phyloP scores from a whole-genome alignment of 352 stramenopile genomes.

The Phytopythium helicoides region DNA sequence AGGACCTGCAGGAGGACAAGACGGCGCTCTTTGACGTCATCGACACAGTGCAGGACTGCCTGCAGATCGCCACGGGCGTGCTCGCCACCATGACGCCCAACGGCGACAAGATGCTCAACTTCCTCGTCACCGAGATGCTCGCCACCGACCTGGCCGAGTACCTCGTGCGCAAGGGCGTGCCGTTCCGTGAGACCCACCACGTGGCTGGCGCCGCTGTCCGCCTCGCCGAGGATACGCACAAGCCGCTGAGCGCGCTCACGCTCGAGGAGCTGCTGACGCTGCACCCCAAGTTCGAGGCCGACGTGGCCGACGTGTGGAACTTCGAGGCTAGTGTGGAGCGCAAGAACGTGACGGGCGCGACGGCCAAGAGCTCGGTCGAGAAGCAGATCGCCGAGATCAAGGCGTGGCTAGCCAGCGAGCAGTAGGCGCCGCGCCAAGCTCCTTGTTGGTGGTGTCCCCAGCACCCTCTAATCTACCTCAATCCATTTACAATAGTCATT shows the following conservation, averaged over 20 bases:
- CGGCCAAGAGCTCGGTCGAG: constrained; percentile 72
- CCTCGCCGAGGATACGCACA: constrained; percentile 88
- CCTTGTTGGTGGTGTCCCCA: background rate
- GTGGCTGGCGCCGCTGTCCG: constrained; percentile 94
- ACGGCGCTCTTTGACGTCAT: constrained; percentile 97
- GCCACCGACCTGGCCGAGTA: constrained; percentile 99
- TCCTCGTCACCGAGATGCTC: constrained; percentile 98
- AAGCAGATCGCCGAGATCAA: constrained; percentile 82
- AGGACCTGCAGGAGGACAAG: constrained; percentile 99
- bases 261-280: constrained; percentile 88
- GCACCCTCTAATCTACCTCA: background rate
- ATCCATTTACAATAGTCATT: constrained; percentile 1
- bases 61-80: constrained; percentile 96
- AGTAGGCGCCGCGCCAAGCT: background rate
- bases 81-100: constrained; percentile 96
- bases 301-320: constrained; percentile 89
- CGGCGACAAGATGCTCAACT: constrained; percentile 91
- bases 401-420: constrained; percentile 41
- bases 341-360: constrained; percentile 88
- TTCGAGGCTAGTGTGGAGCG: constrained; percentile 90
- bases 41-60: constrained; percentile 96
- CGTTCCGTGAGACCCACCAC: constrained; percentile 99
- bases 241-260: constrained; percentile 85
- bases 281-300: constrained; percentile 87
- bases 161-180: constrained; percentile 97